Evolutionary conservation across 805 yeast species (phyloP).

Genomic region (Kazachstania martiniae): DNA sequence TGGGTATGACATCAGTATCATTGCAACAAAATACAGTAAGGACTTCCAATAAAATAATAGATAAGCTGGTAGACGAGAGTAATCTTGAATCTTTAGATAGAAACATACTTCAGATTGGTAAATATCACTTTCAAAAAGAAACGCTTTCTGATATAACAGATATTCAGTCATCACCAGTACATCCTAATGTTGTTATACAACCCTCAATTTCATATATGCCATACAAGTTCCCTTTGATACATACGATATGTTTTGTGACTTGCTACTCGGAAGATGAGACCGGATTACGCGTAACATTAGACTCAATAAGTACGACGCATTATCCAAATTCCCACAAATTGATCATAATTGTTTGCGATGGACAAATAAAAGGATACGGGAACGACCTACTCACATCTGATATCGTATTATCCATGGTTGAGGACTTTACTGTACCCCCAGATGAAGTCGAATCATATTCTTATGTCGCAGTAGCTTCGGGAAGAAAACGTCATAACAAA

Average conservation of each 20-base stretch:
- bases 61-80: too few relatives aligned
- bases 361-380: conserved; percentile 88
- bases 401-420: conserved; percentile 78
- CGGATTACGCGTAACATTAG: conserved; percentile 79
- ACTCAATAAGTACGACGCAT: conserved; percentile 85
- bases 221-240: conserved; percentile 68
- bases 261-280: conserved; percentile 90
- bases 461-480: conserved; percentile 92
- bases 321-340: conserved; percentile 93
- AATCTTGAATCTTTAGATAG: too few relatives aligned
- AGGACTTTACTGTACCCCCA: conserved; percentile 55
- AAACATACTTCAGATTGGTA: too few relatives aligned
- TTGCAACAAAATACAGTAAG: conserved; percentile 40
- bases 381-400: conserved; percentile 85
- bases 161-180: conserved; percentile 48
- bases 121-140: too few relatives aligned
- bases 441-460: conserved; percentile 76
- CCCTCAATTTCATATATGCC: conserved; percentile 87
- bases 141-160: conserved; percentile 26
- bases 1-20: conserved; percentile 45
- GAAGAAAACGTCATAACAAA: conserved; percentile 92
- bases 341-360: conserved; percentile 85
- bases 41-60: background rate
- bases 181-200: conserved; percentile 79
- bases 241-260: conserved; percentile 68